Conservation (phyloP, 371 early-diverging fungal genomes). For the Funneliformis caledonium region DNA sequence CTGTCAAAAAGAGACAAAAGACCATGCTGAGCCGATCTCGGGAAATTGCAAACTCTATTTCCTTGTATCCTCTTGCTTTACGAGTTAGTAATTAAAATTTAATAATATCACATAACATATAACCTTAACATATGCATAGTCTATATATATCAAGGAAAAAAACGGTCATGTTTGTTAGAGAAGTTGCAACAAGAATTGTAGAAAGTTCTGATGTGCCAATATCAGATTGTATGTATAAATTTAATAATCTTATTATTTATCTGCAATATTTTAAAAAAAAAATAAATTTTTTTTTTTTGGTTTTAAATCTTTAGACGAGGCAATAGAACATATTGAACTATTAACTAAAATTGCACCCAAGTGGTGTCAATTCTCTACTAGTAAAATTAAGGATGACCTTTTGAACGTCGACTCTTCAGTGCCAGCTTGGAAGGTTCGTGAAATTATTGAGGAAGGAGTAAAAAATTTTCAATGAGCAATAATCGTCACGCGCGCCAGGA, state of each 20-base stretch:
- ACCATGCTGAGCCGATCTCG: slow-evolving; percentile 5
- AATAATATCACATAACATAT: not conserved
- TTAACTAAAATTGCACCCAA: slow-evolving; percentile 19
- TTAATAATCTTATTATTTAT: not conserved
- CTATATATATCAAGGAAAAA: not conserved
- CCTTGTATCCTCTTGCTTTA: slow-evolving; percentile 31
- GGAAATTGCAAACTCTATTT: not conserved
- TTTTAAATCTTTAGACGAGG: slow-evolving; percentile 3
- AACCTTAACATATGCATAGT: not conserved
- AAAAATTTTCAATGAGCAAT: not conserved
- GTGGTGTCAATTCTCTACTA: slow-evolving; percentile 18
- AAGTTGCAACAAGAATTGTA: slow-evolving; percentile 1
- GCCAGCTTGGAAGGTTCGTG: not conserved
- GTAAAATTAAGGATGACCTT: not conserved
- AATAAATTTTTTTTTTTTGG: slow-evolving; percentile 19
- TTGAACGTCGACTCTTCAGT: not conserved
- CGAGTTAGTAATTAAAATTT: not conserved
- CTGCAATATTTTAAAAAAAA: not conserved
- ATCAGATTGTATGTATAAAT: not conserved
- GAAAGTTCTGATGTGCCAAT: slow-evolving; percentile 23
- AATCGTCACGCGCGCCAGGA: no score
- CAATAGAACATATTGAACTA: slow-evolving; percentile 17
- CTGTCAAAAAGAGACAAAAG: no score
- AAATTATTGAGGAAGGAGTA: not conserved
- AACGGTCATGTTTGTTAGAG: slow-evolving; percentile 13